Evolutionary conservation across 2,329 filamentous ascomycete species (phyloP).

Genomic region (Albophoma yamanashiensis): DNA sequence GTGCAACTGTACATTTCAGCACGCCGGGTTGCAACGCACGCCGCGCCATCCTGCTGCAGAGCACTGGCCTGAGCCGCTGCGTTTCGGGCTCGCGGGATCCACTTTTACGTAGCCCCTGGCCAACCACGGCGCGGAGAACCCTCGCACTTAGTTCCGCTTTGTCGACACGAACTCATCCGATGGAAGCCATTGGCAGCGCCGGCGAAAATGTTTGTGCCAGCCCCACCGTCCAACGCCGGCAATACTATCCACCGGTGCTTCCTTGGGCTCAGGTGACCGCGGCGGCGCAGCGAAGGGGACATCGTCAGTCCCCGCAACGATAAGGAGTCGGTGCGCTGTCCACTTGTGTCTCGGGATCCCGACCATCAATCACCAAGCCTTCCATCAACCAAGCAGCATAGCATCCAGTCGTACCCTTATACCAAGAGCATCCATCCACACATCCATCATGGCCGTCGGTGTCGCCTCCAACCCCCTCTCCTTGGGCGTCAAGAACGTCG

Average conservation of each 20-base stretch:
- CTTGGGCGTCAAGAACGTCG: constrained; percentile 9
- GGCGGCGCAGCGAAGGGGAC: constrained; percentile 2
- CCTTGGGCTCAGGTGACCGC: constrained; percentile 13
- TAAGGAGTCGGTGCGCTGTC: constrained; percentile 14
- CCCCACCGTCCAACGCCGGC: constrained; percentile 17
- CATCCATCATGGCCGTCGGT: constrained; percentile 22
- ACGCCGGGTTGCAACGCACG: not conserved
- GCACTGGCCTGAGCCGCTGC: not conserved
- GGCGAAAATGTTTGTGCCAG: constrained; percentile 5
- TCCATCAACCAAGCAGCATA: constrained; percentile 1
- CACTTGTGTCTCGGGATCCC: constrained; percentile 4
- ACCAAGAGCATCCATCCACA: not conserved
- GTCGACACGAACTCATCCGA: constrained; percentile 1
- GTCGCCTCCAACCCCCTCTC: constrained; percentile 16
- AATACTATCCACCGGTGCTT: constrained; percentile 17
- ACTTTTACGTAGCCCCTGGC: not conserved
- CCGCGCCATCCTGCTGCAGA: not conserved
- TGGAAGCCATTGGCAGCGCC: not conserved
- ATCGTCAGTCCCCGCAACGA: constrained; percentile 13
- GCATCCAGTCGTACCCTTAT: not conserved
- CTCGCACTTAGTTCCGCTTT: not conserved
- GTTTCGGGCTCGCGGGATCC: not conserved
- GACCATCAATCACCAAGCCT: not conserved
- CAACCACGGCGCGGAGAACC: not conserved
- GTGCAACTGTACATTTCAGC: not conserved